phyloP scores from a whole-genome alignment of 192 early-diverging fungal genomes.

The Backusella psychrophila region DNA sequence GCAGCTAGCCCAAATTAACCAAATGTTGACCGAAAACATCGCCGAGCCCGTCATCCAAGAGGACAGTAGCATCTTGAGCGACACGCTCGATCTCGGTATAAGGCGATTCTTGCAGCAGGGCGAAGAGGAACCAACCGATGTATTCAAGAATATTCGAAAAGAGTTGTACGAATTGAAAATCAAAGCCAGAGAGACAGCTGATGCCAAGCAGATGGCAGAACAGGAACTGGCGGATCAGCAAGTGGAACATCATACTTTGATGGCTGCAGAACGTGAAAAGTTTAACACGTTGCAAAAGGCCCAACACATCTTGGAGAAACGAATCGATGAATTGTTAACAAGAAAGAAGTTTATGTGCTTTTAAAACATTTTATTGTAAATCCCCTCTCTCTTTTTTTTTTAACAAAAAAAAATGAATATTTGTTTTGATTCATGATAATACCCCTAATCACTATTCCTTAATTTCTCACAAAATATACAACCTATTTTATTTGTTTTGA shows the following conservation, averaged over 20 bases:
- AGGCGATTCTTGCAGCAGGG: neutral
- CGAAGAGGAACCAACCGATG: neutral
- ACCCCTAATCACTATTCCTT: neutral
- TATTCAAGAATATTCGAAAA: neutral
- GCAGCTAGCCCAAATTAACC: neutral
- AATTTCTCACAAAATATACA: neutral
- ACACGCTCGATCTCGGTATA: neutral
- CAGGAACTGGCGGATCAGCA: neutral
- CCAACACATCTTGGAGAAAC: slow-evolving; percentile 37
- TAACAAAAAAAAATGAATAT: neutral
- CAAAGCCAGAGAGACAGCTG: neutral
- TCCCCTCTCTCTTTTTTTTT: neutral
- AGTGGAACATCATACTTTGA: neutral
- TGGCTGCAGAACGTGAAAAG: neutral
- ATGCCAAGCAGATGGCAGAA: neutral
- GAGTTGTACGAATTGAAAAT: neutral
- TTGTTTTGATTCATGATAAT: neutral
- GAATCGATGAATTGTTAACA: slow-evolving; percentile 49
- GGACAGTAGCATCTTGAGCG: neutral
- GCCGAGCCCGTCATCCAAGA: neutral
- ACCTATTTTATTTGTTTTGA: neutral
- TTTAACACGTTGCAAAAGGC: slow-evolving; percentile 24
- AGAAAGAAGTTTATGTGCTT: slow-evolving; percentile 54
- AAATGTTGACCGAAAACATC: neutral
- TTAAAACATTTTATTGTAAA: slow-evolving; percentile 7